Conservation (phyloP, 495 filamentous ascomycete genomes). For the Aspergillus saccharolyticus region DNA sequence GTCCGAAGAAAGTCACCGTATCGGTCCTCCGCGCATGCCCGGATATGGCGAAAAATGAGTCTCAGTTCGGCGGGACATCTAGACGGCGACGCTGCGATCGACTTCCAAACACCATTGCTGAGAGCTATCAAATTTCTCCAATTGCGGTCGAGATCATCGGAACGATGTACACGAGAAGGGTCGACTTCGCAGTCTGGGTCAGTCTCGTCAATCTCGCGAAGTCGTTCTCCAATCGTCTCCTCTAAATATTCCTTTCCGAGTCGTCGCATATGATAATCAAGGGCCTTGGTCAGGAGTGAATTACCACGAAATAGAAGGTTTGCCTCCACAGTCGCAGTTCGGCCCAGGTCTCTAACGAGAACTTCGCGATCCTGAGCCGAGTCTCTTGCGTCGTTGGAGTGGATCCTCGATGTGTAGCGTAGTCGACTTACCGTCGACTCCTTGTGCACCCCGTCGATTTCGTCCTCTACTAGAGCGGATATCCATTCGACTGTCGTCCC, state of each 20-base stretch:
- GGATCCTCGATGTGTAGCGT: conserved; percentile 70
- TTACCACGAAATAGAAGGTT: conserved; percentile 96
- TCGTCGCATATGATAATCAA: conserved; percentile 93
- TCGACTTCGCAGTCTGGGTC: conserved; percentile 95
- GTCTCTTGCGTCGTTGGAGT: conserved; percentile 72
- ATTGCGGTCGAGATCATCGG: conserved; percentile 74
- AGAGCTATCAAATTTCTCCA: conserved; percentile 74
- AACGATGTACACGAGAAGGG: conserved; percentile 61
- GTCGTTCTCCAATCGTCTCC: conserved; percentile 77
- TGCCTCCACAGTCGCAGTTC: conserved; percentile 64
- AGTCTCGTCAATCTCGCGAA: conserved; percentile 78
- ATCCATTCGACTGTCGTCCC: conserved; percentile 86
- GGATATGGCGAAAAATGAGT: conserved; percentile 84
- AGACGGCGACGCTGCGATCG: conserved; percentile 65
- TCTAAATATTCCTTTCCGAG: conserved; percentile 91
- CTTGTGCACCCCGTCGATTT: conserved; percentile 88
- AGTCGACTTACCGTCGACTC: conserved; percentile 63
- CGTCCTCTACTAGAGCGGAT: conserved; percentile 87
- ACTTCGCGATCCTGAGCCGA: conserved; percentile 56
- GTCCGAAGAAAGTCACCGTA: conserved; percentile 93
- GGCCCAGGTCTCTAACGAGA: conserved; percentile 55
- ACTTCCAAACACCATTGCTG: conserved; percentile 79
- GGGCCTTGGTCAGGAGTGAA: conserved; percentile 85
- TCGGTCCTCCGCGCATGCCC: conserved; percentile 89
- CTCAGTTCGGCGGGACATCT: conserved; percentile 81